Base-by-base conservation (phyloP, 257 asterid species). In the Sherardia arvensis region DNA sequence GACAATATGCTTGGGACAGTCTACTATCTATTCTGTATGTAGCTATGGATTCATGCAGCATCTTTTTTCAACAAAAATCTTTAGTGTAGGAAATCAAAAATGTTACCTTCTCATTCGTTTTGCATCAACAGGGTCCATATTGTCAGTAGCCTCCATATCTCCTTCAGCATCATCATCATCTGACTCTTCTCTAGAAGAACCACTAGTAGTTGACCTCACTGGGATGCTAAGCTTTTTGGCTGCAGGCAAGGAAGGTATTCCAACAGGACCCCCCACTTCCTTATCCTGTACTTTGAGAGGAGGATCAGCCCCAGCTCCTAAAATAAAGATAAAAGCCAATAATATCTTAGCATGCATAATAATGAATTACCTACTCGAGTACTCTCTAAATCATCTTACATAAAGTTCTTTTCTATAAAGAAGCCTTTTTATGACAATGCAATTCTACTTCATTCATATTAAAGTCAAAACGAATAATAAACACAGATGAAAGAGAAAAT, bases 141-240 rank as follows among this genome's bases (percentile, higher is more conserved):
- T 86, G 43, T 79, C 83, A 75, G 79, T 78, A 64, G 78, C 70
- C 67, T 88, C 96, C 66, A 74, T 75, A 76, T 90, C 99, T 69
- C 90, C 95, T 61, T 92, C 97, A 36, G 72, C 81, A 59, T 93
- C 99, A 71, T 90, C 99, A 58, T 93, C 96, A 77, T 93, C 88
- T 0, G 97, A 85, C 71, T 75, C 94, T 21, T 90, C 99, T 55
- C 87, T 86, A 17, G 96, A 86, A 62, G 99, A 90, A 30, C 96
- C 96, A 71, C 97, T 93, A 56, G 91, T 89, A 47, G 91, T 81
- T 69, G 94, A 85, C 79, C 83, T 83, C 74, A 87, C 87, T 73
- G 76, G 95, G 47, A 74, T 76, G 49, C 57, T 83, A 62, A 77
- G 55, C 72, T 84, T 93, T 84, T 79, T 82, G 23, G 76, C 69